Evolutionary conservation across 805 yeast species (phyloP), one percentile per base, ranked within the genome.

Genomic region (Nakazawaea peltata): DNA sequence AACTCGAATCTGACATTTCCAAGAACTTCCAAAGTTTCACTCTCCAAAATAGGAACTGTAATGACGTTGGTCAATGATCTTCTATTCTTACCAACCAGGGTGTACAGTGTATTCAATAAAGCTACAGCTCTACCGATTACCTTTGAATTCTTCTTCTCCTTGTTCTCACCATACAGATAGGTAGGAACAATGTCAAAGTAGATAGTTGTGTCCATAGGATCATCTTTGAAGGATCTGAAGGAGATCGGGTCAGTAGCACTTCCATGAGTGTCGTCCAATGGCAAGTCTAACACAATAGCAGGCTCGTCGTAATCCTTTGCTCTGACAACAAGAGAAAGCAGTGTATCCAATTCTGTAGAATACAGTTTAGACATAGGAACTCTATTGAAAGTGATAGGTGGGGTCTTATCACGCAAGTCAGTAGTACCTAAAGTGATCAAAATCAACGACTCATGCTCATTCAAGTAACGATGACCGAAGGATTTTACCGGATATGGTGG

Each of bases 161-260:
- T 30, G 12, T 35, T 42, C 28, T 49, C 53, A 13, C 61, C 57
- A 35, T 67, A 68, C 30, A 77, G 81, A 55, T 86, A 87, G 0
- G 97, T 85, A 17, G 96, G 95, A 13, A 88, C 86, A 37, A 88
- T 70, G 55, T 90, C 97, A 57, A 90, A 90, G 26, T 75, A 73
- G 25, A 90, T 54, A 3, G 71, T 54, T 11, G 80, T 70, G 34
- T 78, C 73, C 25, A 69, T 57, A 11, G 74, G 71, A 22, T 61
- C 61, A 26, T 62, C 56, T 34, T 69, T 57, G 6, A 59, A 56
- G 39, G 81, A 69, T 41, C 77, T 77, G 59, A 90, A 85, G 7
- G 79, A 65, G 28, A 90, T 71, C 3, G 95, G 90, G 41, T 77
- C 85, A 3, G 76, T 68, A n/a, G 78, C 74, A 38, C 71, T 61